Evolutionary conservation across 441 rosid genomes (phyloP).

Genomic region (Erodium trifolium): DNA sequence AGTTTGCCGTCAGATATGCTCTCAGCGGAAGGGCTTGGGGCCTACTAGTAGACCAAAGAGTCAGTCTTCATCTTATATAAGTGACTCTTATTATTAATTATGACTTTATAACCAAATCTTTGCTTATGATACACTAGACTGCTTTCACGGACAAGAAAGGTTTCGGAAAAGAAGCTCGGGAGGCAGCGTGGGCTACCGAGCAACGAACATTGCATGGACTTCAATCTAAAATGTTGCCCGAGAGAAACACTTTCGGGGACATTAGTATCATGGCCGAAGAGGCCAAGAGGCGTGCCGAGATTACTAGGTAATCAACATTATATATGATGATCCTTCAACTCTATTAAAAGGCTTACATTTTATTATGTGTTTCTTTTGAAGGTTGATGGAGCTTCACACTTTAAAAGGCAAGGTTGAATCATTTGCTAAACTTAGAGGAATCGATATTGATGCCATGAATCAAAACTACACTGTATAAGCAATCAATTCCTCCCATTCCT

Average conservation of each 20-base stretch:
- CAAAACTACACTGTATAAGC: slow-evolving; percentile 26
- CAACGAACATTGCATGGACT: slow-evolving; percentile 45
- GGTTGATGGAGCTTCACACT: slow-evolving; percentile 29
- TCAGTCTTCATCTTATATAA: slow-evolving; percentile 9
- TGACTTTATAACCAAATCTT: no score
- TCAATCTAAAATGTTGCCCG: slow-evolving; percentile 20
- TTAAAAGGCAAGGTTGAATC: slow-evolving; percentile 34
- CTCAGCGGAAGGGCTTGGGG: slow-evolving; percentile 54
- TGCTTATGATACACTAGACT: slow-evolving; percentile 27
- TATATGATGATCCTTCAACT: no score
- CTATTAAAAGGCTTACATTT: no score
- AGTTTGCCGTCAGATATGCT: slow-evolving; percentile 62
- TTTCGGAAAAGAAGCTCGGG: slow-evolving; percentile 41
- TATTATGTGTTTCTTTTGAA: not conserved
- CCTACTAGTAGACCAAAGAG: slow-evolving; percentile 33
- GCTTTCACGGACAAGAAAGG: slow-evolving; percentile 49
- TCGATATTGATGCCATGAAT: slow-evolving; percentile 28
- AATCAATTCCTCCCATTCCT: not conserved
- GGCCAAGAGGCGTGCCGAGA: slow-evolving; percentile 50
- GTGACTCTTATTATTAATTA: no score
- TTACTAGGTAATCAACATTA: slow-evolving; percentile 31
- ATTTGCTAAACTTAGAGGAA: slow-evolving; percentile 27
- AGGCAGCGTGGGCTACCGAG: slow-evolving; percentile 56
- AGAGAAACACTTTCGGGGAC: slow-evolving; percentile 33
- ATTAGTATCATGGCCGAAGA: slow-evolving; percentile 48